These are phyloP conservation scores for Osmozyma mogii DNA, from an alignment of 805 yeast species.

Conservation along the genomic window DNA sequence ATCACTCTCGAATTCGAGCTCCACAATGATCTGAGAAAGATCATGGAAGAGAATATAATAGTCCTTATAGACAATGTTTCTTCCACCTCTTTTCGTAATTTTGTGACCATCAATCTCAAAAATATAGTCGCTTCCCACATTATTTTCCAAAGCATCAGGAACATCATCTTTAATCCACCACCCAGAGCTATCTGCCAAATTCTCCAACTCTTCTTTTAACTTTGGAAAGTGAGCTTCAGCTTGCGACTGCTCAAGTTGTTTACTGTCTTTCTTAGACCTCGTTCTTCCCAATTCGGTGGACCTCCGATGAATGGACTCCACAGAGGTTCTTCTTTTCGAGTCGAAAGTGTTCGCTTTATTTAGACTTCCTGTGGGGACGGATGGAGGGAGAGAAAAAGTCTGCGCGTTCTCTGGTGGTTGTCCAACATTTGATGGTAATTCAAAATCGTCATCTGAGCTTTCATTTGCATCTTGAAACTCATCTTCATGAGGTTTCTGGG, in stretches of 20 bases:
- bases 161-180: slow-evolving; percentile 67
- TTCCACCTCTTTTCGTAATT: slow-evolving; percentile 50
- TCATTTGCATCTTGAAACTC: no score
- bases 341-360: no score
- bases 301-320: background rate
- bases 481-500: no score
- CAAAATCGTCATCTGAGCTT: no score
- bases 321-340: no score
- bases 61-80: slow-evolving; percentile 44
- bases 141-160: slow-evolving; percentile 43
- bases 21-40: slow-evolving; percentile 57
- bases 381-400: no score
- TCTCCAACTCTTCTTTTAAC: slow-evolving; percentile 23
- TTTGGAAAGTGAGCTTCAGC: slow-evolving; percentile 20
- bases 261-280: slow-evolving; percentile 10
- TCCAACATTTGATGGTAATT: no score
- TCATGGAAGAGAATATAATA: slow-evolving; percentile 69
- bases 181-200: slow-evolving; percentile 19
- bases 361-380: no score
- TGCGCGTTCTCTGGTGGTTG: no score
- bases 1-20: slow-evolving; percentile 45
- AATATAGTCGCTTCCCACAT: slow-evolving; percentile 41
- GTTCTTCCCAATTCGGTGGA: slow-evolving; percentile 5
- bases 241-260: slow-evolving; percentile 15
- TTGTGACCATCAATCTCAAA: slow-evolving; percentile 59